These are phyloP conservation scores for Medicago ruthenica DNA, from an alignment of 306 rosid genomes.

Conservation along the genomic window DNA sequence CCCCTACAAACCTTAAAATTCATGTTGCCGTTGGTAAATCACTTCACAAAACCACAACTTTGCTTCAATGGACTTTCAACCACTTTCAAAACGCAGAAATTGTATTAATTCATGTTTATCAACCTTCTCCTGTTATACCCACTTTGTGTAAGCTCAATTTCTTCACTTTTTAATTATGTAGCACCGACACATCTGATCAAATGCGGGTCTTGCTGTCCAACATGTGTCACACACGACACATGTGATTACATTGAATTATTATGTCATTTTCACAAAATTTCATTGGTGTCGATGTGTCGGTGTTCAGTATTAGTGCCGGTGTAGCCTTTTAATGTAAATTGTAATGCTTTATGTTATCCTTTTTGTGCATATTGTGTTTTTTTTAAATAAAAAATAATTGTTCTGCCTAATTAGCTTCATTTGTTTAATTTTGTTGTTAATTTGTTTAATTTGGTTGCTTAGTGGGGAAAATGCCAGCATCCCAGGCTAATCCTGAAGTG, in stretches of 20 bases:
- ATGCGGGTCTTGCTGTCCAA: no score
- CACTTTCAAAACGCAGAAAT: conserved; percentile 54
- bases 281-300: no score
- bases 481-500: conserved; percentile 65
- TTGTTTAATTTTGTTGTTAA: conserved; percentile 25
- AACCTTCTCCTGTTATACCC: conserved; percentile 77
- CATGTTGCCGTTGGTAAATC: conserved; percentile 79
- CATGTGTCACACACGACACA: no score
- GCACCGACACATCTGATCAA: no score
- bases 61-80: conserved; percentile 72
- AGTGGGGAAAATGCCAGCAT: conserved; percentile 91
- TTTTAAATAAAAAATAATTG: background rate
- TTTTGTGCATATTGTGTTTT: background rate
- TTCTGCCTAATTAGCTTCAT: background rate
- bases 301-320: no score
- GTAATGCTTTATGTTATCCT: background rate
- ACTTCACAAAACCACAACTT: conserved; percentile 51
- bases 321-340: background rate
- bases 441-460: conserved; percentile 36
- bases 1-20: conserved; percentile 39
- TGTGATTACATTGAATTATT: no score
- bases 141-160: conserved; percentile 63
- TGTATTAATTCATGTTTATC: conserved; percentile 69
- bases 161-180: background rate
- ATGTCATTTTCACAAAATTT: no score